These are phyloP conservation scores for Narthecium ossifragum DNA, from an alignment of 106 monocot species.

Conservation along the genomic window DNA sequence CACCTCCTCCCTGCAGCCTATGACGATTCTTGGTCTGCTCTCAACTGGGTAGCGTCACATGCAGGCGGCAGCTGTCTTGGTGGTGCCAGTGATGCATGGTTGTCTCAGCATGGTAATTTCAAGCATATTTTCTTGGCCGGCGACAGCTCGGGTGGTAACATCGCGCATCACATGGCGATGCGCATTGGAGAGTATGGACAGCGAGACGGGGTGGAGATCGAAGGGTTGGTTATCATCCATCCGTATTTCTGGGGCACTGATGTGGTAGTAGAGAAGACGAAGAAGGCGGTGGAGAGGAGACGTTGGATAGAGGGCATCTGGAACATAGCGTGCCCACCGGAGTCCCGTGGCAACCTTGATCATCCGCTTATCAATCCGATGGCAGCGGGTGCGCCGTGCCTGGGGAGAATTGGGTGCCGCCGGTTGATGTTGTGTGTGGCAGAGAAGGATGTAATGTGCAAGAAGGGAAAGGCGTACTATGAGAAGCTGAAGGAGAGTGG, in stretches of 20 bases:
- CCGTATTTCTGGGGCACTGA: neutral
- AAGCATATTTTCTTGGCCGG: neutral
- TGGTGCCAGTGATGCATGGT: constrained; percentile 10
- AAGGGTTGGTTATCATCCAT: neutral
- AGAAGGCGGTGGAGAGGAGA: too few species aligned
- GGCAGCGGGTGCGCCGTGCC: neutral
- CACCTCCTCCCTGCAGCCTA: constrained; percentile 15
- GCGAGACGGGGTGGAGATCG: neutral
- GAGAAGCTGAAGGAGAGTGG: neutral
- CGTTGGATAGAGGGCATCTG: too few species aligned
- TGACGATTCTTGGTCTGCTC: constrained; percentile 16
- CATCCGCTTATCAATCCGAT: neutral
- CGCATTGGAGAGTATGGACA: neutral
- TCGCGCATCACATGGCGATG: neutral
- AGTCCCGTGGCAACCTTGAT: too few species aligned
- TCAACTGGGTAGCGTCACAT: constrained; percentile 32
- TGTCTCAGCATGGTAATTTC: neutral
- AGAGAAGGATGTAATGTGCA: neutral
- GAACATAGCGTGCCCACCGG: too few species aligned
- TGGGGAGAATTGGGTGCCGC: neutral
- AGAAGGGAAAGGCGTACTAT: neutral
- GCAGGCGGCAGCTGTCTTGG: neutral
- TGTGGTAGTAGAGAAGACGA: too few species aligned
- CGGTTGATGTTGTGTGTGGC: neutral
- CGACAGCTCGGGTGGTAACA: neutral